These are phyloP conservation scores for Fraxinus platypoda DNA, from an alignment of 305 asterid genomes.

Conservation along the genomic window DNA sequence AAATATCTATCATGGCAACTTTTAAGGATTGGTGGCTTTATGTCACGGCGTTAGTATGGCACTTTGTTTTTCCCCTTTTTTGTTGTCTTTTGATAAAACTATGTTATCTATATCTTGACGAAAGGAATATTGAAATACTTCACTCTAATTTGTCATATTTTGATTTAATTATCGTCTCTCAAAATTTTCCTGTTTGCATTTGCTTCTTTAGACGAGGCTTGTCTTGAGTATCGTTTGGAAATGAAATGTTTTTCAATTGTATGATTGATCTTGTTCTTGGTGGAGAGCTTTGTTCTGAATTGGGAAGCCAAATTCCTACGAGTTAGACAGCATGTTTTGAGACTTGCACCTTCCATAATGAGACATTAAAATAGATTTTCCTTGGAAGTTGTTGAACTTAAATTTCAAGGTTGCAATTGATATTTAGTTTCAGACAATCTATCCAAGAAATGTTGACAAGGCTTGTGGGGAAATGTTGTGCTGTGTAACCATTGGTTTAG, in stretches of 20 bases:
- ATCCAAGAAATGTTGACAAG: background rate
- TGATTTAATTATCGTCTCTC: background rate
- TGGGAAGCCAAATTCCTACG: background rate
- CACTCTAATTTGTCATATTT: background rate
- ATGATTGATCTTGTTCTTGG: background rate
- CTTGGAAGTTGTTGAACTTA: too few relatives aligned
- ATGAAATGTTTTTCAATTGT: background rate
- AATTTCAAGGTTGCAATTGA: background rate
- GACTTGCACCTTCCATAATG: too few relatives aligned
- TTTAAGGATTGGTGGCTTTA: conserved; percentile 9
- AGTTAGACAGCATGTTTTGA: background rate
- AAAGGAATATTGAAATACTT: conserved; percentile 21
- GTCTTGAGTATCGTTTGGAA: background rate
- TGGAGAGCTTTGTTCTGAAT: background rate
- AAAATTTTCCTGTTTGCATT: background rate
- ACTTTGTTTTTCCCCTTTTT: conserved; percentile 14
- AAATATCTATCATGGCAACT: conserved; percentile 11
- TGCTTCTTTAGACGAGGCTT: background rate
- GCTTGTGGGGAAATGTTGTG: background rate
- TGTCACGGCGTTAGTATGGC: conserved; percentile 21
- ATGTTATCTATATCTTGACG: conserved; percentile 23
- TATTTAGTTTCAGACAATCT: too few relatives aligned
- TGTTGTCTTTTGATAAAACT: conserved; percentile 26
- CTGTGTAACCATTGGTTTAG: background rate
- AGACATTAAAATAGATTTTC: too few relatives aligned